These are phyloP conservation scores for Solanum bukasovii DNA, from an alignment of 257 asterid genomes.

Conservation along the genomic window DNA sequence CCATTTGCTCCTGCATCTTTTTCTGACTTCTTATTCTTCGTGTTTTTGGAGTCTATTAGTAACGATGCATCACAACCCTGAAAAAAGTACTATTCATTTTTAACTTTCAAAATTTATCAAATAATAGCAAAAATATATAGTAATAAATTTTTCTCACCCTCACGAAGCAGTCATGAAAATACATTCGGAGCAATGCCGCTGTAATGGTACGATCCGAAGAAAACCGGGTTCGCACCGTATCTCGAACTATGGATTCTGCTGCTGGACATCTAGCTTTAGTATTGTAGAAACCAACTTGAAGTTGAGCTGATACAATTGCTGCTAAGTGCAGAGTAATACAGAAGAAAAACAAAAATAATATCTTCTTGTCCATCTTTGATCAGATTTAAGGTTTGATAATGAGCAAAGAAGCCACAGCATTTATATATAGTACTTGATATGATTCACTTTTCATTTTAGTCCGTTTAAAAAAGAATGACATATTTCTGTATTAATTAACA, in stretches of 20 bases:
- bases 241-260: conserved; percentile 45
- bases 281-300: conserved; percentile 50
- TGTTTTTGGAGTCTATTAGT: conserved; percentile 15
- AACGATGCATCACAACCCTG: conserved; percentile 34
- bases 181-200: conserved; percentile 71
- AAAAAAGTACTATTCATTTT: not conserved
- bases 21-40: conserved; percentile 7
- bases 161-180: conserved; percentile 82
- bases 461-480: no score
- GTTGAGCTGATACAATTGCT: conserved; percentile 28
- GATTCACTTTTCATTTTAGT: no score
- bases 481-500: no score
- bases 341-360: not conserved
- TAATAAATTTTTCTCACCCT: conserved; percentile 19
- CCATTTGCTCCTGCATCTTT: conserved; percentile 23
- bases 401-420: not conserved
- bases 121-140: not conserved
- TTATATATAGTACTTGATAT: not conserved
- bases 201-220: conserved; percentile 44
- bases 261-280: conserved; percentile 22
- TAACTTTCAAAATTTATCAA: not conserved
- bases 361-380: conserved; percentile 16
- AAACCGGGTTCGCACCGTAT: conserved; percentile 34
- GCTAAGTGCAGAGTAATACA: conserved; percentile 14
- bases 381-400: not conserved